Evolutionary conservation across 2,329 filamentous ascomycete genomes (phyloP).

Genomic region (Zasmidium cellare): DNA sequence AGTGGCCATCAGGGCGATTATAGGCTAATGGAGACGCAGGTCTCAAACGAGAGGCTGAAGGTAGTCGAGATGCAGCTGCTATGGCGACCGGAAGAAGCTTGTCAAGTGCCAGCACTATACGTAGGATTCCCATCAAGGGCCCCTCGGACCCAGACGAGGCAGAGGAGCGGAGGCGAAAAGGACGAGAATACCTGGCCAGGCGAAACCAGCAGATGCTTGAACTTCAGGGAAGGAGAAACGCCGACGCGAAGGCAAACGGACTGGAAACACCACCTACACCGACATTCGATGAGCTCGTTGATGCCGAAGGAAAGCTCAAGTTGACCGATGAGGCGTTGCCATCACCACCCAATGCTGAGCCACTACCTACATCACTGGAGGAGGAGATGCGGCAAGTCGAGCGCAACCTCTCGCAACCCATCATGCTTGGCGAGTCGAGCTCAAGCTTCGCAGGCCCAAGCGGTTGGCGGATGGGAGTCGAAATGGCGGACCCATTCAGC

Average conservation of each 20-base stretch:
- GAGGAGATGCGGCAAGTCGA: slow-evolving; percentile 29
- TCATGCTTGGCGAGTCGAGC: slow-evolving; percentile 21
- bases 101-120: slow-evolving; percentile 24
- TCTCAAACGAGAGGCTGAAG: slow-evolving; percentile 31
- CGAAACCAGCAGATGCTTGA: slow-evolving; percentile 37
- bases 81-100: slow-evolving; percentile 36
- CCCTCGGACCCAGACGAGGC: slow-evolving; percentile 33
- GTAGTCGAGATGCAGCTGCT: slow-evolving; percentile 33
- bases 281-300: slow-evolving; percentile 35
- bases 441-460: slow-evolving; percentile 15
- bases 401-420: slow-evolving; percentile 22
- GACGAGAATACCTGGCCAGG: slow-evolving; percentile 36
- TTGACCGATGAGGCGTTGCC: slow-evolving; percentile 19
- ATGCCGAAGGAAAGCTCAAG: slow-evolving; percentile 32
- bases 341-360: slow-evolving; percentile 19
- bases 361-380: slow-evolving; percentile 17
- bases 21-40: not conserved
- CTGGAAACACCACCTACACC: slow-evolving; percentile 24
- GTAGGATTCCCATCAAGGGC: slow-evolving; percentile 32
- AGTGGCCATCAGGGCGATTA: not conserved
- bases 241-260: slow-evolving; percentile 14
- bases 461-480: slow-evolving; percentile 43
- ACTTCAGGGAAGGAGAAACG: slow-evolving; percentile 30
- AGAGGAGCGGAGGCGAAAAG: slow-evolving; percentile 36
- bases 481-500: slow-evolving; percentile 47